phyloP scores from a whole-genome alignment of 2,329 filamentous ascomycete genomes.

The Blastomyces gilchristii region DNA sequence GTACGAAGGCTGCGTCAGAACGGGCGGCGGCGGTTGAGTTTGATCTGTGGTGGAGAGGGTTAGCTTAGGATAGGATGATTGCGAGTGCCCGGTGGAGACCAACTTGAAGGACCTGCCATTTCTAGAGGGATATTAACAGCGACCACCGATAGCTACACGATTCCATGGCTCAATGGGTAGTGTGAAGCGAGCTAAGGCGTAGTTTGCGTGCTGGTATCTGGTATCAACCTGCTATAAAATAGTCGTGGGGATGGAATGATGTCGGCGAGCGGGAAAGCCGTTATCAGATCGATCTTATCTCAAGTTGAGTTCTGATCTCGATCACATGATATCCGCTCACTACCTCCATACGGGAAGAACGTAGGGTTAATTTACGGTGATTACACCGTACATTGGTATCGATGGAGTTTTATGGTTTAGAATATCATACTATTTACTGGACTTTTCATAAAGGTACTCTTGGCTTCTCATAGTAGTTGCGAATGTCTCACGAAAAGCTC shows the following conservation, averaged over 20 bases:
- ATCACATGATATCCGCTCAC: neutral
- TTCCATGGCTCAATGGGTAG: neutral
- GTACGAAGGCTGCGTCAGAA: constrained; percentile 11
- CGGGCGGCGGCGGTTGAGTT: constrained; percentile 4
- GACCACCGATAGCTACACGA: neutral
- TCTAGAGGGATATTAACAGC: constrained; percentile 4
- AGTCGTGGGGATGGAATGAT: neutral
- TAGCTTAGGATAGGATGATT: neutral
- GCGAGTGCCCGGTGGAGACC: neutral
- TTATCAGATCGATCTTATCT: constrained; percentile 19
- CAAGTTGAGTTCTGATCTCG: neutral
- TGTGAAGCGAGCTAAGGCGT: neutral
- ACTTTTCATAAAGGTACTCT: no score
- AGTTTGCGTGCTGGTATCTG: neutral
- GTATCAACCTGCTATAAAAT: neutral
- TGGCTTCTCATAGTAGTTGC: no score
- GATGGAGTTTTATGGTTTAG: no score
- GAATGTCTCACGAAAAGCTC: neutral
- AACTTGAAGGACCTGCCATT: constrained; percentile 17
- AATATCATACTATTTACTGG: no score
- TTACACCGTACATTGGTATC: no score
- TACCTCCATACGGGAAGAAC: no score
- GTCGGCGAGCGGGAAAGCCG: neutral
- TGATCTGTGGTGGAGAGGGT: constrained; percentile 2
- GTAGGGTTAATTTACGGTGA: no score